Percentiles rank a stretch among this genome's conserved stretches.
These are phyloP conservation scores for Dionaea muscipula DNA, from an alignment of 179 eudicot genomes.

Conservation along the genomic window DNA sequence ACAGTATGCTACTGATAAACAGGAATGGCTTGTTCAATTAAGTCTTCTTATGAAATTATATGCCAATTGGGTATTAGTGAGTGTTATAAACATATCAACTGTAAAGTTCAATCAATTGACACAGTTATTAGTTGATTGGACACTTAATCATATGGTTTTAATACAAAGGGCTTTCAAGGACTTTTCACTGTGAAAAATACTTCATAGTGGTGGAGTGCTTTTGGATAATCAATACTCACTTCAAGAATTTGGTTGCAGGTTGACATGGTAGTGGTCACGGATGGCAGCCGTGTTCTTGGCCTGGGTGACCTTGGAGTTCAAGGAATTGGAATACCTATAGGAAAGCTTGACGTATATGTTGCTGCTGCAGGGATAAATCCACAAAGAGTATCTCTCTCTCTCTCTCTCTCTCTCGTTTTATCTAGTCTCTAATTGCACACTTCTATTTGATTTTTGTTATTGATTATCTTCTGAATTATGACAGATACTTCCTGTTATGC, in stretches of 20 bases:
- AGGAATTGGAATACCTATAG: constrained; percentile 96
- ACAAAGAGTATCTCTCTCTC: constrained; percentile 44
- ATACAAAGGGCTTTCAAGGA: no score
- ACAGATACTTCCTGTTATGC: constrained; percentile 94
- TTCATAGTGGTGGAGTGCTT: no score
- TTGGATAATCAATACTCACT: constrained; percentile 7
- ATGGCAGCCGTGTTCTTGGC: constrained; percentile 98
- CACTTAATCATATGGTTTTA: no score
- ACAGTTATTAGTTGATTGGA: no score
- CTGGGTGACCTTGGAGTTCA: constrained; percentile 99
- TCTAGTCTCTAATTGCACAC: background rate
- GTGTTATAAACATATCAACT: no score
- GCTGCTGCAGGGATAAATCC: constrained; percentile 99
- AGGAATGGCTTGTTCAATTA: no score
- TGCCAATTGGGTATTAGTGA: no score
- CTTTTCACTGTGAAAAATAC: no score
- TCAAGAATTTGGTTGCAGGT: constrained; percentile 45
- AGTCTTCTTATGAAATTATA: no score
- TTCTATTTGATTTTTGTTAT: background rate
- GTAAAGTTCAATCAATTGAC: no score
- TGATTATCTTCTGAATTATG: constrained; percentile 2
- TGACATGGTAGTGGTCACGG: constrained; percentile 97
- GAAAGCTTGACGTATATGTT: constrained; percentile 94
- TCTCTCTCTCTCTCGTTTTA: constrained; percentile 3
- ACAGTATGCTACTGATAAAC: no score